Base-by-base conservation (phyloP, 1,284 basidiomycete genomes). In the Ustilago bromivora region DNA sequence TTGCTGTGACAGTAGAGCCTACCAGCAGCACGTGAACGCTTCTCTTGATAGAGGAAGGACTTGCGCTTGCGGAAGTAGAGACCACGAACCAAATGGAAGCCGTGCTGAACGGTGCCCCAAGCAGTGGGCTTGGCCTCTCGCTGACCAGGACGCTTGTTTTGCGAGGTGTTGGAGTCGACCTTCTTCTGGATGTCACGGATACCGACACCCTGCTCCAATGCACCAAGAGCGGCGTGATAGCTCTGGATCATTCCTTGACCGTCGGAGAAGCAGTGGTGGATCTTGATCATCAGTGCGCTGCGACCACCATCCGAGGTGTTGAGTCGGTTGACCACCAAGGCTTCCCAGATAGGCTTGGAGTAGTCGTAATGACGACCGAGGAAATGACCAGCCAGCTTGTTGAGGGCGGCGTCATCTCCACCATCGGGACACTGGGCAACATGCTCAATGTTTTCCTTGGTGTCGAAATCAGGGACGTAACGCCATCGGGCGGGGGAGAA, bases 221-320 rank as follows among this genome's bases (percentile, higher is more conserved):
- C 82, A 53, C 74, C 81, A 15, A 85, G 73, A 28, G 84, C 84
- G 6, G 83, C 79, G 61, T 84, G 83, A 61, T 85, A 85, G 57
- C 79, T 80, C 71, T 84, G 83, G 47, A 85, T 85, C 84, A 85
- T 84, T 17, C 84, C 84, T 52, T 86, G 84, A 2, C 84, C 84
- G 31, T 86, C 84, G 6, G 83, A 84, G 52, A 86, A 80, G 58
- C 78, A 75, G 69, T 86, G 84, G 65, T 86, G 84, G 43, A 86
- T 84, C 71, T 86, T 86, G 84, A 86, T 84, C 82, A 86, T 83
- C 34, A 86, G 70, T 6, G 82, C 84, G 41, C 78, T 80, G 49
- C 74, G 74, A 23, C 79, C 82, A 28, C 84, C 84, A 32, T 85
- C 78, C 17, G 63, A 51, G 12, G 82, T 85, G 66, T 82, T 63